Evolutionary conservation across 371 early-diverging fungal genomes (phyloP), one percentile per base, ranked within the genome.

Genomic region (Fennellomyces sp.): DNA sequence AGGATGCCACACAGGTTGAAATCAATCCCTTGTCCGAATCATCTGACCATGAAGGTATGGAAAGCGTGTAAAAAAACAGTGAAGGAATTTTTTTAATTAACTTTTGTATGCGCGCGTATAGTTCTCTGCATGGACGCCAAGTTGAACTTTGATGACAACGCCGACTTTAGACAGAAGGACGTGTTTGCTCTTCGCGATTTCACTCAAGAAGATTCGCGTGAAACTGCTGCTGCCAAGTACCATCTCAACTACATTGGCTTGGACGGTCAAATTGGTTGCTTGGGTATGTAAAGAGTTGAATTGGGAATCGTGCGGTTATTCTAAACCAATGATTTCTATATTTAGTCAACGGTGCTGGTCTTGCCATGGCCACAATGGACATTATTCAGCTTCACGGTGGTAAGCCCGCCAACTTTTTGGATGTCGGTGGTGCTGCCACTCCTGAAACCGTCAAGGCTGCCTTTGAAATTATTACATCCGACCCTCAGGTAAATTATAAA

Each of bases 321-420:
- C 5, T n/a, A n/a, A n/a, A n/a, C n/a, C n/a, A n/a, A n/a, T n/a
- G n/a, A n/a, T 41, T 13, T 41, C 19, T 6, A 6, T 41, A 41
- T 41, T 31, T 67, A 82, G 98, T 97, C 69, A 98, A 98, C 80
- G 99, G 99, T 66, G 98, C 99, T 58, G 99, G 99, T 75, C 88
- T 98, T 56, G 99, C 98, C 76, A 98, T 97, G 99, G 94, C 98
- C 54, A 98, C 99, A 57, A 96, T 97, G 98, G 99, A 98, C 83
- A 96, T 98, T 71, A 95, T 97, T 80, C 97, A 97, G 84, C 88
- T 98, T 55, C 88, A 97, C 83, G 99, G 98, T 66, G 98, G 98
- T 50, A 95, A 94, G 72, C 99, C 99, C n/a, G 99, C 97, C 70
- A 98, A 98, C 91, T 98, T 98, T 82, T 89, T 98, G 71, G 98